phyloP scores from a whole-genome alignment of 306 rosid species.

The Chamaecrista fasciculata region DNA sequence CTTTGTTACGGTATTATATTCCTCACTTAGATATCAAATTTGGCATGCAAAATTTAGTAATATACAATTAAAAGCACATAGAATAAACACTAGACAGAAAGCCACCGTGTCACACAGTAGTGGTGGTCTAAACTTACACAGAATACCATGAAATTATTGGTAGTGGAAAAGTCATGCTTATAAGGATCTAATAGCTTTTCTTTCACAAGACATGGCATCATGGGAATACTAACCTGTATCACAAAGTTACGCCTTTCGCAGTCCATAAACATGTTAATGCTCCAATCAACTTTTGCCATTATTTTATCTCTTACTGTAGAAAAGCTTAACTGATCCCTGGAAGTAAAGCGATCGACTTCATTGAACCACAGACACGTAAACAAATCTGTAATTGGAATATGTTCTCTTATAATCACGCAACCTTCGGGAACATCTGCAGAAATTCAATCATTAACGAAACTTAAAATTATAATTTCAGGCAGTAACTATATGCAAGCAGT shows the following conservation, averaged over 20 bases:
- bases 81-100: background rate
- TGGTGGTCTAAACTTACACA: background rate
- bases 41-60: background rate
- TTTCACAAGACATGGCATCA: slow-evolving; percentile 20
- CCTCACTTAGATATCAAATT: background rate
- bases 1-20: background rate
- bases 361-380: slow-evolving; percentile 98
- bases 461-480: slow-evolving; percentile 13
- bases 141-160: background rate
- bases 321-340: slow-evolving; percentile 95
- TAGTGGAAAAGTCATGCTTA: background rate
- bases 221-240: slow-evolving; percentile 57
- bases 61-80: background rate
- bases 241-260: slow-evolving; percentile 97
- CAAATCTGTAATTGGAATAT: slow-evolving; percentile 84
- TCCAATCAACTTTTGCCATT: slow-evolving; percentile 74
- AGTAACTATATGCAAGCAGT: slow-evolving; percentile 17
- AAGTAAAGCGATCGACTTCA: slow-evolving; percentile 94
- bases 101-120: background rate
- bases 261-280: slow-evolving; percentile 81
- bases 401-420: slow-evolving; percentile 88
- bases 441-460: slow-evolving; percentile 33
- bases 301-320: slow-evolving; percentile 86
- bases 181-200: slow-evolving; percentile 7
- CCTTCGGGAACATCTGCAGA: slow-evolving; percentile 97